Evolutionary conservation across 345 rosid species (phyloP).

Genomic region (Eucalyptus viminalis): DNA sequence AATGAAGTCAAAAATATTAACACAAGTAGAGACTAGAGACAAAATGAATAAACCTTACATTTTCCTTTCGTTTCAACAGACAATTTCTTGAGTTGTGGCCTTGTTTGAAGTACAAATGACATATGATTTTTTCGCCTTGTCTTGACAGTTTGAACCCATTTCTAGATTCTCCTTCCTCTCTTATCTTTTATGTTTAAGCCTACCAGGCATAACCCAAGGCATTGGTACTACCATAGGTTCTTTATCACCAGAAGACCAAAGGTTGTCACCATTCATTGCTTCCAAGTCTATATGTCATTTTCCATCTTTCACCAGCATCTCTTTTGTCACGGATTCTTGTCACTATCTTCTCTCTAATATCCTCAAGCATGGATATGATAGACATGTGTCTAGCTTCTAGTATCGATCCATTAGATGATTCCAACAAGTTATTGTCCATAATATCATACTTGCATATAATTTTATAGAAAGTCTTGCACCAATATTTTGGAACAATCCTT

Average conservation of each 20-base stretch:
- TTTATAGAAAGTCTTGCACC: background rate
- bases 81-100: background rate
- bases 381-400: too few relatives aligned
- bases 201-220: background rate
- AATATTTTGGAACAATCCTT: background rate
- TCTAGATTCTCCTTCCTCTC: background rate
- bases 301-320: background rate
- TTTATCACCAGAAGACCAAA: background rate
- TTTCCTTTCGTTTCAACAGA: background rate
- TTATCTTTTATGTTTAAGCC: background rate
- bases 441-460: too few relatives aligned
- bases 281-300: background rate
- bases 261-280: background rate
- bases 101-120: background rate
- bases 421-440: too few relatives aligned
- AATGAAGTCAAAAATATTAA: background rate
- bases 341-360: background rate
- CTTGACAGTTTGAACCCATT: background rate
- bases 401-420: too few relatives aligned
- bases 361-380: background rate
- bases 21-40: background rate
- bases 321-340: background rate
- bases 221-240: background rate
- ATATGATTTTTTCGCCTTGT: background rate
- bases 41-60: background rate